These are phyloP conservation scores for Diaporthe sp. DNA, from an alignment of 2,329 filamentous ascomycete genomes.

Conservation along the genomic window DNA sequence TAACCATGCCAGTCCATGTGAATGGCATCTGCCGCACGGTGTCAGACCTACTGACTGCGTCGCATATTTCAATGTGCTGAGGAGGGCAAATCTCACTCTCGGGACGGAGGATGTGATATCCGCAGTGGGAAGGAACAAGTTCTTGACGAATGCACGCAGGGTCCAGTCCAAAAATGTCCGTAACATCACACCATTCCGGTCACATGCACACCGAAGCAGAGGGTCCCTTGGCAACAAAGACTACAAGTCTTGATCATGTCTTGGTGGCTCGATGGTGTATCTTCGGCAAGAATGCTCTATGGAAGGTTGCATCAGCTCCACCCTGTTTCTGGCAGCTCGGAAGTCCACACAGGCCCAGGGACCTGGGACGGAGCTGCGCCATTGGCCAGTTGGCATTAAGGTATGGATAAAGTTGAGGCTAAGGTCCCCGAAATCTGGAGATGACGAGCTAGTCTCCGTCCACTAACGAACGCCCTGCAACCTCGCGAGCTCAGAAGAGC, in stretches of 20 bases:
- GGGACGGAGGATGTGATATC: background rate
- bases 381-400: slow-evolving; percentile 4
- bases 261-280: background rate
- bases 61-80: background rate
- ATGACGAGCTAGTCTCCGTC: slow-evolving; percentile 18
- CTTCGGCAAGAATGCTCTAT: background rate
- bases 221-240: background rate
- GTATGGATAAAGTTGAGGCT: slow-evolving; percentile 23
- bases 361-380: background rate
- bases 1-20: background rate
- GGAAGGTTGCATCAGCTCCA: slow-evolving; percentile 14
- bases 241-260: background rate
- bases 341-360: background rate
- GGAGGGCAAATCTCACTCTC: background rate
- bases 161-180: slow-evolving; percentile 7
- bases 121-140: background rate
- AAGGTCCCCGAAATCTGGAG: slow-evolving; percentile 19
- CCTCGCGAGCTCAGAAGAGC: background rate
- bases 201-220: background rate
- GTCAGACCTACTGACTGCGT: background rate
- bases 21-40: background rate
- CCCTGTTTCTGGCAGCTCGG: slow-evolving; percentile 19
- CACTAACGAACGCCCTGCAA: slow-evolving; percentile 10
- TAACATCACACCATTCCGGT: slow-evolving; percentile 1
- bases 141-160: slow-evolving; percentile 8